Conservation (phyloP, 176 grass and related monocot genomes). For the Oryza meridionalis region DNA sequence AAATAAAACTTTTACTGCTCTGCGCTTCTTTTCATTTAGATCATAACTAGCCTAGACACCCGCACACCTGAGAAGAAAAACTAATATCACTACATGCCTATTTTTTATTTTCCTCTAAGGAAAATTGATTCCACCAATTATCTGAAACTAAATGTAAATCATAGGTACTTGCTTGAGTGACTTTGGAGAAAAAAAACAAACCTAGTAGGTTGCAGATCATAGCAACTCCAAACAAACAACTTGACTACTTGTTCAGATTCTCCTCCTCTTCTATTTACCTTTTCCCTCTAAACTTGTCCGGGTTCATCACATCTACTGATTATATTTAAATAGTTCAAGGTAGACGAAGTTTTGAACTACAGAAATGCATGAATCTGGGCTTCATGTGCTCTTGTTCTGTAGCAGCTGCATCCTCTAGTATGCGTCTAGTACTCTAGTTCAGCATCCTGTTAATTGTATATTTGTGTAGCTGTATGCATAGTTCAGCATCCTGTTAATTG, state of each 20-base stretch:
- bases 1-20: not conserved
- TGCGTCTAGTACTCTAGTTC: not conserved
- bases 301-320: not conserved
- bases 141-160: not conserved
- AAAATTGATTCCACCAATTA: not conserved
- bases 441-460: not conserved
- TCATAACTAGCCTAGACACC: not conserved
- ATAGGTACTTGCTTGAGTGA: not conserved
- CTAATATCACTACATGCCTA: not conserved
- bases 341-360: not conserved
- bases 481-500: too few relatives aligned
- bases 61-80: not conserved
- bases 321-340: slow-evolving; percentile 1
- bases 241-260: not conserved
- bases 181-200: not conserved
- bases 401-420: not conserved
- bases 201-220: not conserved
- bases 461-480: not conserved
- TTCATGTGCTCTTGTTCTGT: not conserved
- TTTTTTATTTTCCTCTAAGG: not conserved
- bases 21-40: not conserved
- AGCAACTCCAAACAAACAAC: not conserved
- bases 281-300: not conserved
- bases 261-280: not conserved
- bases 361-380: slow-evolving; percentile 1